Evolutionary conservation across 75 land plant species (phyloP), one percentile per base, ranked within the genome.

Genomic region (Pinus albicaulis): DNA sequence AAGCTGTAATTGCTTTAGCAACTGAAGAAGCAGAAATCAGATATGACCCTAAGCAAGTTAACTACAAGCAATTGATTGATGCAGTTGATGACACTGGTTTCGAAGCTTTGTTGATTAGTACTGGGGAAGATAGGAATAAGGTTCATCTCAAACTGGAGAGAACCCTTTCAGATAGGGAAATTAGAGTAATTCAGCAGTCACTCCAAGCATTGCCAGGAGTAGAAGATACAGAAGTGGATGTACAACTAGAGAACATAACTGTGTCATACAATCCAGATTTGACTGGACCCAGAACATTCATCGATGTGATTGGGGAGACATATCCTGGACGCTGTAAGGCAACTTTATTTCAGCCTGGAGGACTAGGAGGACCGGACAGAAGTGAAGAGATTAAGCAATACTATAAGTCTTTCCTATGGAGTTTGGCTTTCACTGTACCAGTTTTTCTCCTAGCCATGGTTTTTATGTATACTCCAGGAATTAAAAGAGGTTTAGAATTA

Each of bases 391-490:
- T 93, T 44, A 79, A 83, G 52, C 74, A 77, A 34, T 89, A 93
- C 59, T 71, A 76, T 17, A 78, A 48, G 14, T 85, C 81, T 13
- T 95, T 95, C 63, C 68, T 90, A 8, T 95, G 93, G 98, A 95
- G 98, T 73, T 84, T 80, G 75, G 69, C 91, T 15, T 95, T 95
- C 76, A 89, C 96, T 8, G 76, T 93, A 34, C 98, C 98, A 7
- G 96, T 95, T 3, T 90, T 95, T 57, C 73, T 95, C 25, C 77
- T 84, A 48, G 91, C 96, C 66, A 95, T 95, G 96, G 91, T 95
- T 36, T 89, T 95, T 52, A 90, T 86, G 91, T 89, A 87, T 57
- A 87, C 89, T 17, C 96, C 93, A 17, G 83, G 79, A 10, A 69
- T 87, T 14, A 85, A 80, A 80, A 70, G 81, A 26, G 85, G 71